phyloP scores from a whole-genome alignment of 371 early-diverging fungal genomes.

The Parasitella parasitica region DNA sequence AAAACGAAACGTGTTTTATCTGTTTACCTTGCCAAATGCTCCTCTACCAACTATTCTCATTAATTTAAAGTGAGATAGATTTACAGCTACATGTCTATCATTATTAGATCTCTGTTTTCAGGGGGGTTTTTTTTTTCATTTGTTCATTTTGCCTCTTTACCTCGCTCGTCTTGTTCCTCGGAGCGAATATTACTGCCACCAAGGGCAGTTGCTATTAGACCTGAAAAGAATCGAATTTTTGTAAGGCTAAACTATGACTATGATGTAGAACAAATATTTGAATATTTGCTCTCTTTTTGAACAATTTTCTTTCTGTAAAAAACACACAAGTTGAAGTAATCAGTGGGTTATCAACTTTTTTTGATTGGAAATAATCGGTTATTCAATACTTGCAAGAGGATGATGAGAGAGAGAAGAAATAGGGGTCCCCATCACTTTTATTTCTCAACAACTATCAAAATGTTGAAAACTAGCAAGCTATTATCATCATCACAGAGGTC shows the following conservation, averaged over 20 bases:
- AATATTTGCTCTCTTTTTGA: not conserved
- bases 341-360: not conserved
- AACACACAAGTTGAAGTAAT: not conserved
- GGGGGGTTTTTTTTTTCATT: not conserved
- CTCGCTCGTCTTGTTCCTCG: conserved; percentile 33
- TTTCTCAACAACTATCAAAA: not conserved
- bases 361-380: not conserved
- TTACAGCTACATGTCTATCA: conserved; percentile 30
- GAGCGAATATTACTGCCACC: conserved; percentile 31
- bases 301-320: not conserved
- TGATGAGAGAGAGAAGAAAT: not conserved
- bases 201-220: conserved; percentile 45
- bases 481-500: not conserved
- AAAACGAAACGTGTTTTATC: not conserved
- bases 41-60: conserved; percentile 71
- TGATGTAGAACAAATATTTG: not conserved
- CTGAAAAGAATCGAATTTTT: conserved; percentile 53
- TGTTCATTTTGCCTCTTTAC: conserved; percentile 21
- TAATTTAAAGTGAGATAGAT: conserved; percentile 68
- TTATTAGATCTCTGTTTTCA: conserved; percentile 1
- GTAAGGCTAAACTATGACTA: not conserved
- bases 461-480: not conserved
- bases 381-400: too few species aligned
- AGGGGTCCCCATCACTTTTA: not conserved
- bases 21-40: conserved; percentile 73